Base-by-base conservation (phyloP, 1,139 yeast genomes). In the Hansenula lynferdii region DNA sequence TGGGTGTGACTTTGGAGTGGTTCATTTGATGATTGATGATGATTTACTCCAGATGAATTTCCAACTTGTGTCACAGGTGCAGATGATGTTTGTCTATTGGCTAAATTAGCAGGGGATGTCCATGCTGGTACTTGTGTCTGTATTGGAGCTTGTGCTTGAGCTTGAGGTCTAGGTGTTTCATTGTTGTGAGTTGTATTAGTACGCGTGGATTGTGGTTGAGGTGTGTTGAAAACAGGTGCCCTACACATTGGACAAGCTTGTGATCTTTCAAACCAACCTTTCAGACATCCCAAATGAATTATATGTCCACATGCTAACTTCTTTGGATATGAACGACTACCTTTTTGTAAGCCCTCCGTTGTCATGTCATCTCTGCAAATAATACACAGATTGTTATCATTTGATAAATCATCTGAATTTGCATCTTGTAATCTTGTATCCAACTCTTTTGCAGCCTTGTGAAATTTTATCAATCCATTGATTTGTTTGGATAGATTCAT, bases 181-280 rank as follows among this genome's bases (percentile, higher is more conserved):
- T 21, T 35, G 37, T 34, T 29, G 31, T n/a, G 21, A 27, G 14
- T 28, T 20, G 28, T 31, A 36, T 31, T 28, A 41, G 21, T 37
- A 45, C 34, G 33, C 36, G 16, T 34, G 35, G 24, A 17, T 25
- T 47, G 50, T 19, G 43, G 42, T 50, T 47, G 49, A 18, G 43
- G 42, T 50, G 45, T 51, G 35, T 53, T 59, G 42, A 72, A 68
- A 4, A 89, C 96, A n/a, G 82, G 76, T 16, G 82, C 68, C 48
- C 97, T 71, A 61, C 97, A 92, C 41, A 90, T 78, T 1, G 99
- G 98, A 64, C 99, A 92, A 22, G 79, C 76, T 51, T 84, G 94
- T 0, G 96, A 86, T 48, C 96, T 72, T 54, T 86, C 96, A 49
- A 92, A 68, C 99, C 99, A 92, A 50, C 85, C 85, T 55, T 85